These are phyloP conservation scores for Babesia caballi DNA, from an alignment of 169 alveolate species.

Conservation along the genomic window DNA sequence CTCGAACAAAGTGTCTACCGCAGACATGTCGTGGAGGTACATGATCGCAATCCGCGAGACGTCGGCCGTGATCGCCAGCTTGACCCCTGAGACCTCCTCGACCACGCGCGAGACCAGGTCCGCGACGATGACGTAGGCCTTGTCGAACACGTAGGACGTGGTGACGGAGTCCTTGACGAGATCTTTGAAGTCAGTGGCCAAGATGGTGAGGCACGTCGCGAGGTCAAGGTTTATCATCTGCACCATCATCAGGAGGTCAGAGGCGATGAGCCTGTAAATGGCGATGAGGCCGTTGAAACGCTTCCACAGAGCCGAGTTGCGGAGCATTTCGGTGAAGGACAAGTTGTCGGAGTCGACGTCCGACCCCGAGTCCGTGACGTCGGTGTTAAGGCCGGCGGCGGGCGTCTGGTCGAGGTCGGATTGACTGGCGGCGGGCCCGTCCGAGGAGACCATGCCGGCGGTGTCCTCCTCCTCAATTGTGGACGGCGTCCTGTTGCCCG, in stretches of 20 bases:
- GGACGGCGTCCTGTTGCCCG: background rate
- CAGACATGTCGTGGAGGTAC: slow-evolving; percentile 32
- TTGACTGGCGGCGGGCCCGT: background rate
- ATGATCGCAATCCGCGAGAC: slow-evolving; percentile 43
- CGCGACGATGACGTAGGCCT: slow-evolving; percentile 29
- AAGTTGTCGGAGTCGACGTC: background rate
- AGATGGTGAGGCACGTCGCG: slow-evolving; percentile 12
- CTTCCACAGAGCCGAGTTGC: slow-evolving; percentile 35
- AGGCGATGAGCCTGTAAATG: slow-evolving; percentile 22
- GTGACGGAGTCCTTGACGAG: slow-evolving; percentile 18
- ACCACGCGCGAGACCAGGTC: slow-evolving; percentile 27
- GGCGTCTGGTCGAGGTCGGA: background rate
- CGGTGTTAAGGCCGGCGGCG: background rate
- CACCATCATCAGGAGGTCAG: slow-evolving; percentile 30
- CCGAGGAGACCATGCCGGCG: background rate
- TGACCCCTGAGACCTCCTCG: slow-evolving; percentile 16
- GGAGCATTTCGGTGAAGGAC: slow-evolving; percentile 10
- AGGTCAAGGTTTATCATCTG: slow-evolving; percentile 51
- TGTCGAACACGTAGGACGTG: slow-evolving; percentile 28
- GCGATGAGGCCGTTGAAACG: slow-evolving; percentile 20
- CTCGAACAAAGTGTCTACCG: slow-evolving; percentile 42
- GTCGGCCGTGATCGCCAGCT: slow-evolving; percentile 45
- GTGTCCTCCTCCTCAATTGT: background rate
- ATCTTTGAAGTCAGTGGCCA: slow-evolving; percentile 35
- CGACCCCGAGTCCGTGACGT: background rate